Evolutionary conservation across 2,329 filamentous ascomycete genomes (phyloP).

Genomic region (Pyricularia sp.): DNA sequence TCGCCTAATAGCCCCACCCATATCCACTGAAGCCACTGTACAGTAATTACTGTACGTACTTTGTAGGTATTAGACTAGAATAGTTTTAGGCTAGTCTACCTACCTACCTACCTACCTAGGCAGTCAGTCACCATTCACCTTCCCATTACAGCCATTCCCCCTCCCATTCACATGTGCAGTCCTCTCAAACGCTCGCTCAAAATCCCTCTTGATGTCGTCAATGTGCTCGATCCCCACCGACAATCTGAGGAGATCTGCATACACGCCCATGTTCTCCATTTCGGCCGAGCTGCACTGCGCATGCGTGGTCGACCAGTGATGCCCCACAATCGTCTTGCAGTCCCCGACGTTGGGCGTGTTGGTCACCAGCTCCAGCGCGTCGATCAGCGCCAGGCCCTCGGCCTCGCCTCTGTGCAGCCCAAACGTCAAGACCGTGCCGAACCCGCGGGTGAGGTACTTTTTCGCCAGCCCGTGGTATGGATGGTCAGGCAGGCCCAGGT

Average conservation of each 20-base stretch:
- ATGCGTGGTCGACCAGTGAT: constrained; percentile 60
- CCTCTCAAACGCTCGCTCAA: constrained; percentile 4
- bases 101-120: too few species aligned
- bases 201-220: constrained; percentile 8
- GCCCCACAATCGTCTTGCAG: constrained; percentile 51
- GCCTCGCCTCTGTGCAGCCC: background rate
- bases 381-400: constrained; percentile 37
- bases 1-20: too few species aligned
- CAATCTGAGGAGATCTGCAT: constrained; percentile 35
- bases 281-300: constrained; percentile 50
- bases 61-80: too few species aligned
- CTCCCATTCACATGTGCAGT: background rate
- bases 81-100: too few species aligned
- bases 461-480: constrained; percentile 51
- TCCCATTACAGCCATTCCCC: background rate
- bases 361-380: constrained; percentile 59
- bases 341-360: constrained; percentile 58
- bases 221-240: constrained; percentile 9
- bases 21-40: too few species aligned
- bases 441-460: constrained; percentile 56
- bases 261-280: constrained; percentile 1
- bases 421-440: constrained; percentile 28
- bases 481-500: constrained; percentile 55
- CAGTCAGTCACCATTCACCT: background rate
- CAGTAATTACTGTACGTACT: too few species aligned